Evolutionary conservation across 805 yeast genomes (phyloP).

Genomic region (Candida chauliodis): DNA sequence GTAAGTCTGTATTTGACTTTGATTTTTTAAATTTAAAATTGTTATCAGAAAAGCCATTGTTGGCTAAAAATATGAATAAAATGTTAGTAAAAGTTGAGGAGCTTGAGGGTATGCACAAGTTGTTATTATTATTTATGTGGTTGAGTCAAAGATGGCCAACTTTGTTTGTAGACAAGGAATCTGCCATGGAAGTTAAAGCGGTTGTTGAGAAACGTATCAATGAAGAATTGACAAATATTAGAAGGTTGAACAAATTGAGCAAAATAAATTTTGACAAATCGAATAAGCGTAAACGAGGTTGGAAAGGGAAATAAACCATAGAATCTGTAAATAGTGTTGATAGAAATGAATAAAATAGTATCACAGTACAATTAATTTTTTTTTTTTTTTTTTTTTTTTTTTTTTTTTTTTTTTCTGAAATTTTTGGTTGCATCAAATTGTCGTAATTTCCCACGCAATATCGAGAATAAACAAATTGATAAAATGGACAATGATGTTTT

Average conservation of each 20-base stretch:
- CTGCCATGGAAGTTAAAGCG: conserved; percentile 66
- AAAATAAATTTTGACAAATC: neutral
- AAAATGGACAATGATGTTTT: too few relatives aligned
- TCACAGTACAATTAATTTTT: too few relatives aligned
- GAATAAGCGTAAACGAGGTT: too few relatives aligned
- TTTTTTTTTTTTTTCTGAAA: too few relatives aligned
- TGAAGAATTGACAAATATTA: conserved; percentile 34
- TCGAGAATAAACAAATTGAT: too few relatives aligned
- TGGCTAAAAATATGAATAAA: conserved; percentile 1
- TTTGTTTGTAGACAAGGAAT: conserved; percentile 68
- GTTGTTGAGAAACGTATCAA: conserved; percentile 63
- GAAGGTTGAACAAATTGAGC: conserved; percentile 5
- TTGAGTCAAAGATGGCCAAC: conserved; percentile 82
- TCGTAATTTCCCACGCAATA: too few relatives aligned
- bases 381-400: too few relatives aligned
- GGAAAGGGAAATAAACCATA: too few relatives aligned
- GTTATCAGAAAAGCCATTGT: conserved; percentile 18
- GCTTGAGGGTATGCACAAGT: conserved; percentile 66
- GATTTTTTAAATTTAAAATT: conserved; percentile 26
- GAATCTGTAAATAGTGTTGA: too few relatives aligned
- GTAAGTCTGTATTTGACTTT: conserved; percentile 56
- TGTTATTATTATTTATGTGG: conserved; percentile 76
- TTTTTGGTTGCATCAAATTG: too few relatives aligned
- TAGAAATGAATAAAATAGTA: too few relatives aligned
- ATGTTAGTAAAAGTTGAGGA: neutral